Evolutionary conservation across 1,284 basidiomycete genomes (phyloP).

Genomic region (Melanopsichium pennsylvanicum): DNA sequence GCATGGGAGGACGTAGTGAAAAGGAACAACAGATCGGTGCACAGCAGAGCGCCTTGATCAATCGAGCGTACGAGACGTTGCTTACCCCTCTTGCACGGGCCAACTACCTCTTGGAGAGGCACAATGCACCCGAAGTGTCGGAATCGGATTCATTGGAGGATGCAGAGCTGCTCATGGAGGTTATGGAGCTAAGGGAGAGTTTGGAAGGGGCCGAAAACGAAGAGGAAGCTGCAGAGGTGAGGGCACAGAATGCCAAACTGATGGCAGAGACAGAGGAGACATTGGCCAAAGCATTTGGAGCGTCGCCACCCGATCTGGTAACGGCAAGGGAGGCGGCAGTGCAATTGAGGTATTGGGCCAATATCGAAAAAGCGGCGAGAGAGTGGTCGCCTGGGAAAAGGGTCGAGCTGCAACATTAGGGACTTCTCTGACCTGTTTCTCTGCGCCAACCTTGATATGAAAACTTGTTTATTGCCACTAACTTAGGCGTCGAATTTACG

Average conservation of each 20-base stretch:
- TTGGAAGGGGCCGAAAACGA: constrained; percentile 54
- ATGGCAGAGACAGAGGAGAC: constrained; percentile 32
- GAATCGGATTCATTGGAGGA: constrained; percentile 59
- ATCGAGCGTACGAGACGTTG: constrained; percentile 63
- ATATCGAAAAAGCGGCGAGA: constrained; percentile 60
- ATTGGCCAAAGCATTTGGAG: constrained; percentile 48
- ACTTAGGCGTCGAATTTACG: too few species aligned
- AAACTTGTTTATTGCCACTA: too few species aligned
- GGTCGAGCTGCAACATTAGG: constrained; percentile 56
- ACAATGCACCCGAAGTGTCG: constrained; percentile 24
- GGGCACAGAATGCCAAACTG: constrained; percentile 39
- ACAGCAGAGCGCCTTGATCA: constrained; percentile 60
- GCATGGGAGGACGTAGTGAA: constrained; percentile 51
- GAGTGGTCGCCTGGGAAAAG: constrained; percentile 61
- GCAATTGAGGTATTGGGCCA: constrained; percentile 62
- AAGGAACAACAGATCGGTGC: constrained; percentile 59
- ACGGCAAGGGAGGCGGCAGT: constrained; percentile 45
- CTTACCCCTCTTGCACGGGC: constrained; percentile 54
- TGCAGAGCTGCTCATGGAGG: constrained; percentile 60
- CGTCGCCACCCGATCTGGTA: constrained; percentile 37
- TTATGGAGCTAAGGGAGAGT: constrained; percentile 61
- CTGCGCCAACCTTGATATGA: too few species aligned
- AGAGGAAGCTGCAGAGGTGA: constrained; percentile 50
- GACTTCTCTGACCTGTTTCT: too few species aligned
- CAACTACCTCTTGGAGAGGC: constrained; percentile 52